These are phyloP conservation scores for Amauroascus niger DNA, from an alignment of 2,329 filamentous ascomycete genomes.

Conservation along the genomic window DNA sequence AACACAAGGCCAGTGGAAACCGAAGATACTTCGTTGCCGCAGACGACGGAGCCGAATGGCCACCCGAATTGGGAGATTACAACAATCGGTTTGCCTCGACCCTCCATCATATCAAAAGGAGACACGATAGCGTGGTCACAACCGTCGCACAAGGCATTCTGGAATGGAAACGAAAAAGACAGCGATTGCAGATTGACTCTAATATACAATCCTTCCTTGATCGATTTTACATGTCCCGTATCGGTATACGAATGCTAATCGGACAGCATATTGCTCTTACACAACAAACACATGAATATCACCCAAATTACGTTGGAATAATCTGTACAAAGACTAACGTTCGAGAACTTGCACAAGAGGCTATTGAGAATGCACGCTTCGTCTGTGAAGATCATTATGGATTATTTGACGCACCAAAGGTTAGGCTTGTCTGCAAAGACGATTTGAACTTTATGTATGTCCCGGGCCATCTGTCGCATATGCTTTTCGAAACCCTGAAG, in stretches of 20 bases:
- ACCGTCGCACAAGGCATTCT: conserved; percentile 96
- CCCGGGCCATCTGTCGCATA: conserved; percentile 94
- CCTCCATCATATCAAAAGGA: conserved; percentile 84
- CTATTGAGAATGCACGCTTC: conserved; percentile 97
- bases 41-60: conserved; percentile 83
- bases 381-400: conserved; percentile 99
- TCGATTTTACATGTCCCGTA: conserved; percentile 99
- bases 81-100: conserved; percentile 84
- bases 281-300: conserved; percentile 78
- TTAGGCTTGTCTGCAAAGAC: conserved; percentile 90
- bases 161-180: conserved; percentile 92
- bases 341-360: conserved; percentile 84
- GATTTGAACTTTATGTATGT: conserved; percentile 99
- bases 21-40: conserved; percentile 85
- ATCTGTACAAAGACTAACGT: conserved; percentile 99
- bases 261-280: conserved; percentile 96
- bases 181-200: conserved; percentile 96
- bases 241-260: conserved; percentile 98
- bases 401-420: conserved; percentile 89
- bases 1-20: conserved; percentile 42
- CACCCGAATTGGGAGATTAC: conserved; percentile 85
- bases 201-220: conserved; percentile 97
- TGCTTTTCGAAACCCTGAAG: conserved; percentile 98
- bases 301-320: conserved; percentile 93
- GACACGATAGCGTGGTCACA: conserved; percentile 94